Conservation (phyloP, 495 filamentous ascomycete species). For the Penicillium diatomitis region DNA sequence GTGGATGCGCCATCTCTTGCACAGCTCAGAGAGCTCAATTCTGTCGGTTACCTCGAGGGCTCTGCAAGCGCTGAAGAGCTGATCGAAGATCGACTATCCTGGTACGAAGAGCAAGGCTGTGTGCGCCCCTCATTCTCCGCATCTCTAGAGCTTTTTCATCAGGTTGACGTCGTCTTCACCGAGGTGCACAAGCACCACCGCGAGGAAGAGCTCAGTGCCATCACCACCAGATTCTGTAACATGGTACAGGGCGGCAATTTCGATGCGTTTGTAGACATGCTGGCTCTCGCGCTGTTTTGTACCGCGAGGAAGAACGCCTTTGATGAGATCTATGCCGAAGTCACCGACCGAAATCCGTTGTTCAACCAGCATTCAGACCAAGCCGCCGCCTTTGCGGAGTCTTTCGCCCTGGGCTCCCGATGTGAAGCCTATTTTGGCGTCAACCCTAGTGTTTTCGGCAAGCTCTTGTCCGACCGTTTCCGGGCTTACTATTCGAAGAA, state of each 20-base stretch:
- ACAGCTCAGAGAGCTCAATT: conserved; percentile 41
- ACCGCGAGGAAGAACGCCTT: conserved; percentile 46
- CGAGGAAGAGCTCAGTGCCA: conserved; percentile 29
- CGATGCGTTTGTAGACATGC: conserved; percentile 41
- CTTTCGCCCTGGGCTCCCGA: conserved; percentile 50
- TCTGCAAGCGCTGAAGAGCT: conserved; percentile 32
- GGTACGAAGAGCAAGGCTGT: conserved; percentile 42
- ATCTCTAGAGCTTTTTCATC: conserved; percentile 37
- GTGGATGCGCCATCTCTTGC: conserved; percentile 40
- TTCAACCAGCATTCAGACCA: conserved; percentile 49
- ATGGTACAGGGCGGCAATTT: conserved; percentile 30
- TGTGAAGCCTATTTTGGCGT: conserved; percentile 54
- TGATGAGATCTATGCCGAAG: conserved; percentile 52
- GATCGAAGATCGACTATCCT: conserved; percentile 38
- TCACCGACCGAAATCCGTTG: conserved; percentile 50
- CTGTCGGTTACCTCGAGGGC: conserved; percentile 41
- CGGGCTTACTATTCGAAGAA: conserved; percentile 39
- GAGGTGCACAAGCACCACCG: conserved; percentile 32
- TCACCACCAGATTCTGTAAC: conserved; percentile 28
- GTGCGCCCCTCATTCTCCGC: conserved; percentile 26
- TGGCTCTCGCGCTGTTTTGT: conserved; percentile 47
- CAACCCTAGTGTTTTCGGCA: conserved; percentile 44
- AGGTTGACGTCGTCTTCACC: conserved; percentile 33
- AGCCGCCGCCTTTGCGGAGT: conserved; percentile 51
- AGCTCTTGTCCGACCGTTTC: conserved; percentile 45